Conservation (phyloP, 768 basidiomycete genomes). For the Hysterangium stoloniferum region DNA sequence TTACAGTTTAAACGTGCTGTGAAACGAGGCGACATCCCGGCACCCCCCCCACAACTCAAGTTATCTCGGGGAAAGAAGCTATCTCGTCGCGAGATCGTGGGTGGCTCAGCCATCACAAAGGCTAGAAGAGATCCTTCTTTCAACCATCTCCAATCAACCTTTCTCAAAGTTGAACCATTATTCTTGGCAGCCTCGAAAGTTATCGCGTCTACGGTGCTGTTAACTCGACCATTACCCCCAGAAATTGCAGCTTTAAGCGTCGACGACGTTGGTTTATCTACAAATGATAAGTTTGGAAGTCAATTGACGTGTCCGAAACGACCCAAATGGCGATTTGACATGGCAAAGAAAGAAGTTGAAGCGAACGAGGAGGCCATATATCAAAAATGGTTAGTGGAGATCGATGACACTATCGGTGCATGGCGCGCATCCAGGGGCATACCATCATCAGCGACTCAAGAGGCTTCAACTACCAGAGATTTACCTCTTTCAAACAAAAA, state of each 20-base stretch:
- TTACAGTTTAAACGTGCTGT: conserved; percentile 74
- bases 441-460: conserved; percentile 6
- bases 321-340: conserved; percentile 83
- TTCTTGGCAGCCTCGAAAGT: conserved; percentile 55
- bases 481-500: conserved; percentile 12
- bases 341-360: conserved; percentile 85
- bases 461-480: conserved; percentile 19
- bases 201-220: conserved; percentile 44
- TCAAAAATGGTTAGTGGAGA: conserved; percentile 66
- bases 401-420: conserved; percentile 45
- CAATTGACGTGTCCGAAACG: conserved; percentile 48
- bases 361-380: conserved; percentile 83
- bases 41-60: conserved; percentile 23
- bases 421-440: conserved; percentile 33
- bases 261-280: conserved; percentile 13
- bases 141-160: conserved; percentile 59
- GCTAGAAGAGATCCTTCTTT: conserved; percentile 30
- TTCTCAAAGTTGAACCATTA: conserved; percentile 48
- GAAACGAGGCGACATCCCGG: conserved; percentile 64
- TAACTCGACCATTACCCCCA: conserved; percentile 49
- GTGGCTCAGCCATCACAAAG: conserved; percentile 21
- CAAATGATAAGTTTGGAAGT: conserved; percentile 19
- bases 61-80: not conserved
- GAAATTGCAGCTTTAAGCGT: conserved; percentile 31
- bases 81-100: not conserved